Base-by-base conservation (phyloP, 2,329 filamentous ascomycete genomes). In the Penicillium hordei region DNA sequence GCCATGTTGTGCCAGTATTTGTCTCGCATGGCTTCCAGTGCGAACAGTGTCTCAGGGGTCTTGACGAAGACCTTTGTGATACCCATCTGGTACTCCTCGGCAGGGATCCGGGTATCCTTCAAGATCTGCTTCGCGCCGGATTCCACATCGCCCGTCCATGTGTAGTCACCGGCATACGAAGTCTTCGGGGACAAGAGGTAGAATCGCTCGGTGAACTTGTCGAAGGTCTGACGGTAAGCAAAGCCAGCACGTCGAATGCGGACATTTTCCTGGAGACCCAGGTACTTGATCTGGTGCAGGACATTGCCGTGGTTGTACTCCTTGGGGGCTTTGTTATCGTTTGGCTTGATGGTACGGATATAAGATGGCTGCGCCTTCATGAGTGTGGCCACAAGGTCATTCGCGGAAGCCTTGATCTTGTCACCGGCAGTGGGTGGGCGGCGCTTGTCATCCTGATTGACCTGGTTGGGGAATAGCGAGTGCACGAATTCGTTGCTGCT, bases 1-100 rank as follows among this genome's bases (percentile, higher is more conserved):
- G 94, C 94, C 94, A 99, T 97, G 78, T 97, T 99, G 76, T 97
- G 93, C 93, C 93, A 97, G 77, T 97, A 99, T 56, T 91, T 84
- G 73, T 99, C 94, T 71, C 94, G 86, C 93, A 99, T 97, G 57
- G 95, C 93, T 76, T 99, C 94, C 12, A 99, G 81, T 2, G 94
- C 94, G 71, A 99, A 99, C 2, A 99, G 80, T 0, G 94, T 99
- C 76, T 99, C 94, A 0, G 94, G 94, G 0, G 94, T 93, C 77
- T 99, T 97, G 80, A 99, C 96, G 70, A 99, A 99, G 4, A 92
- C 93, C 77, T 97, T 99, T 1, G 90, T 93, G 5, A 94, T 90
- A 78, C 94, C 94, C 83, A 99, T 90, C 76, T 99, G 94, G 82
- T 91, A 97, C 73, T 99, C 94, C 68, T 97, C 94, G 31, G 88